Percentiles rank a stretch among this genome's conserved stretches.
These are phyloP conservation scores for Phaseolus coccineus DNA, from an alignment of 331 rosid genomes.

Conservation along the genomic window DNA sequence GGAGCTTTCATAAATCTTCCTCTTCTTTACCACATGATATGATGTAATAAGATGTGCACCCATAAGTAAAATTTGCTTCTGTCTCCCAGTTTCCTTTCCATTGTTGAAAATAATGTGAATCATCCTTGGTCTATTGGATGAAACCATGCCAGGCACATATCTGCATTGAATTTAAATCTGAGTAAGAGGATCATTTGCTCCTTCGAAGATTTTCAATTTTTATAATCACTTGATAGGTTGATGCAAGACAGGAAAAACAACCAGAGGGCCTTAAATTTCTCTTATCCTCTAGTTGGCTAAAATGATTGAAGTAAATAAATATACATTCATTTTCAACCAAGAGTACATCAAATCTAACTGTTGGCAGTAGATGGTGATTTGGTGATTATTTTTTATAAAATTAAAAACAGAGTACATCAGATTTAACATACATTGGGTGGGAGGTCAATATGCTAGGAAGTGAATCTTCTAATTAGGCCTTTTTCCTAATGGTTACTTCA, in stretches of 20 bases:
- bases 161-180: neutral
- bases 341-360: neutral
- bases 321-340: neutral
- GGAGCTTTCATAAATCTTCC: neutral
- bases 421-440: neutral
- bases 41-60: neutral
- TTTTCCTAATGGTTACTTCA: neutral
- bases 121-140: slow-evolving; percentile 13
- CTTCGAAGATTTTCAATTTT: neutral
- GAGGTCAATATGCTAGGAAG: neutral
- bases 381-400: neutral
- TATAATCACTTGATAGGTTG: neutral
- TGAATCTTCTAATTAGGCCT: slow-evolving; percentile 8
- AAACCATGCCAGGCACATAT: neutral
- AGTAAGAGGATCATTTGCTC: neutral
- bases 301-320: slow-evolving; percentile 6
- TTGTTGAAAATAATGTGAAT: neutral
- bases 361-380: slow-evolving; percentile 2
- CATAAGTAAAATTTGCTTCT: neutral
- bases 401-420: neutral
- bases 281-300: neutral
- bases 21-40: neutral
- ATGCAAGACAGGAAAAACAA: neutral
- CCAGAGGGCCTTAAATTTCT: neutral
- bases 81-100: slow-evolving; percentile 7